Conservation (phyloP, 805 yeast species). For the Metschnikowia kunwiensis region DNA sequence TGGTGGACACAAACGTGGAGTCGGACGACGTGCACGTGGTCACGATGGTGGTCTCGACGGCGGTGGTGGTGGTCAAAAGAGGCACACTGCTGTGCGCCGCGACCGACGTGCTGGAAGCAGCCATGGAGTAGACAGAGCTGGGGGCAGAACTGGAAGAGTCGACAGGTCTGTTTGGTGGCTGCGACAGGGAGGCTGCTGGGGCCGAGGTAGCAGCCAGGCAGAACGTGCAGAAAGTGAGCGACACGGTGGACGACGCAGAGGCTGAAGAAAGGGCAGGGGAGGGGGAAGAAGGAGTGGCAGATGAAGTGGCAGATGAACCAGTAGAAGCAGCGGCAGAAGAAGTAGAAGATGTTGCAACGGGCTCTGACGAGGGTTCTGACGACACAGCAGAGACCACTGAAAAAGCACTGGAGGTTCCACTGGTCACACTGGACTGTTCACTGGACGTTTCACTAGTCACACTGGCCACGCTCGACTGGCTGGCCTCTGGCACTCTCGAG, state of each 20-base stretch:
- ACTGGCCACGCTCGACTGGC: no score
- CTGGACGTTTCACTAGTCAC: no score
- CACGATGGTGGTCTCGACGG: slow-evolving; percentile 1
- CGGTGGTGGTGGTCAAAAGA: slow-evolving; percentile 1
- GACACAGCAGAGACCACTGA: no score
- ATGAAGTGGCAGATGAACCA: neutral
- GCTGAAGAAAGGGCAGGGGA: neutral
- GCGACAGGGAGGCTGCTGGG: neutral
- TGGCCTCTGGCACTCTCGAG: neutral
- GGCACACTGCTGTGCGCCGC: neutral
- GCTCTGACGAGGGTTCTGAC: no score
- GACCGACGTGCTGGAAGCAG: neutral
- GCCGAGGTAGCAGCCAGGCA: neutral
- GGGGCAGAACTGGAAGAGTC: neutral
- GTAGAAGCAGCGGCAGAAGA: neutral
- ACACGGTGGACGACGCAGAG: neutral
- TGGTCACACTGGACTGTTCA: no score
- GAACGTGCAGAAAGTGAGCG: neutral
- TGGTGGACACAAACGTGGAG: slow-evolving; percentile 1
- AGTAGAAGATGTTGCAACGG: no score
- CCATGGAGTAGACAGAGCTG: neutral
- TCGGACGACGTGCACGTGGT: slow-evolving; percentile 6
- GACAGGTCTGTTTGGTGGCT: neutral
- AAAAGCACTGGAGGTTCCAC: no score
- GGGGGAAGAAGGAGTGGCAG: neutral